These are phyloP conservation scores for Mrakia frigida DNA, from an alignment of 768 basidiomycete genomes.

Conservation along the genomic window DNA sequence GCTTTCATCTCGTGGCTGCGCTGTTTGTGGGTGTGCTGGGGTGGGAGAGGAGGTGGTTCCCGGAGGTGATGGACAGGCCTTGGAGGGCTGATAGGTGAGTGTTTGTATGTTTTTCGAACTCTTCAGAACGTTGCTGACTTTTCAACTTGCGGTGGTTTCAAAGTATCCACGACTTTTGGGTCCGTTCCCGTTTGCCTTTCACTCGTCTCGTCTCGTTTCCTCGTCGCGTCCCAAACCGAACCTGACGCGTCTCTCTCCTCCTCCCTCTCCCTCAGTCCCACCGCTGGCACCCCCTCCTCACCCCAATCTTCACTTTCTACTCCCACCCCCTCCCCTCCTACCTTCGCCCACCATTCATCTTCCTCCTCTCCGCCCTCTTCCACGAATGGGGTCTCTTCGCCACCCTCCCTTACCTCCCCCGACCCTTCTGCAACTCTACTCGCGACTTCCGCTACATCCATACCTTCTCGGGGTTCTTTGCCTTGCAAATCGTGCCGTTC, in stretches of 20 bases:
- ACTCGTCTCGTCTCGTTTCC: neutral
- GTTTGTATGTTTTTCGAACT: neutral
- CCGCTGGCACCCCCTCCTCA: neutral
- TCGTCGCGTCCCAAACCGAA: neutral
- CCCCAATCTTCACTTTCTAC: neutral
- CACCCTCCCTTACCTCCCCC: neutral
- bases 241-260: neutral
- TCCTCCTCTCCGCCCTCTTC: neutral
- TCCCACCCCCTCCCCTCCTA: neutral
- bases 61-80: neutral
- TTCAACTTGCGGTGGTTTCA: neutral
- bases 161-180: neutral
- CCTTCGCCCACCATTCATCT: neutral
- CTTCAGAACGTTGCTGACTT: neutral
- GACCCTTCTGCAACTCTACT: neutral
- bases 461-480: neutral
- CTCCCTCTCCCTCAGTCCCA: neutral
- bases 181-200: neutral
- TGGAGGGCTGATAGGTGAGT: neutral
- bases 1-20: neutral
- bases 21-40: neutral
- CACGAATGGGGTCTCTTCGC: conserved; percentile 4
- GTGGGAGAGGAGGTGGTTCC: neutral
- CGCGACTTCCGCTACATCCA: neutral
- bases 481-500: neutral